Evolutionary conservation across 2,329 filamentous ascomycete genomes (phyloP).

Genomic region (Coniochaeta ligniaria): DNA sequence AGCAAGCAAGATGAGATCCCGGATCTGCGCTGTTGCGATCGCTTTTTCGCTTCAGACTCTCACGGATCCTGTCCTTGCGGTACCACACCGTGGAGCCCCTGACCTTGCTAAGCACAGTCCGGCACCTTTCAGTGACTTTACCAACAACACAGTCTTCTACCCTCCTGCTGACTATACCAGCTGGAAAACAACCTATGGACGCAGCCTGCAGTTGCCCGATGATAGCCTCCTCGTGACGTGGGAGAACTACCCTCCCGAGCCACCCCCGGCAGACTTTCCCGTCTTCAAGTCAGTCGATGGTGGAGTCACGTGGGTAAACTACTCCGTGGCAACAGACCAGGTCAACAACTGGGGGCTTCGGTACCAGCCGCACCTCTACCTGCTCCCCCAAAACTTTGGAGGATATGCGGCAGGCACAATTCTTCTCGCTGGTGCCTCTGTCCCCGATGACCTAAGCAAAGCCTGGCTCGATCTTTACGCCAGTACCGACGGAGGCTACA

Average conservation of each 20-base stretch:
- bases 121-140: too few relatives aligned
- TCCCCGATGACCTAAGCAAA: too few relatives aligned
- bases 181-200: too few relatives aligned
- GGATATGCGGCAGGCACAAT: slow-evolving; percentile 54
- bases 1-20: too few relatives aligned
- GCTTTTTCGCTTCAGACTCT: too few relatives aligned
- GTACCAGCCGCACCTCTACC: slow-evolving; percentile 63
- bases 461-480: background rate
- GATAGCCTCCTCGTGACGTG: slow-evolving; percentile 14
- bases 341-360: slow-evolving; percentile 58
- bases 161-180: too few relatives aligned
- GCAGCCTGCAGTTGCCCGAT: too few relatives aligned
- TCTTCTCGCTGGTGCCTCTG: slow-evolving; percentile 4
- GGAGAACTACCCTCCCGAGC: slow-evolving; percentile 2
- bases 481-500: background rate
- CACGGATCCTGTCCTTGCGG: too few relatives aligned
- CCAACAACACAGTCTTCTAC: too few relatives aligned
- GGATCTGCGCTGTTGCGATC: too few relatives aligned
- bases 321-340: slow-evolving; percentile 54
- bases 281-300: slow-evolving; percentile 43
- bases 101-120: too few relatives aligned
- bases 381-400: slow-evolving; percentile 50
- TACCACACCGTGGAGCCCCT: too few relatives aligned
- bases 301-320: slow-evolving; percentile 52
- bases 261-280: slow-evolving; percentile 31